Base-by-base conservation (phyloP, 2,329 filamentous ascomycete species). In the Xylaria polymorpha region DNA sequence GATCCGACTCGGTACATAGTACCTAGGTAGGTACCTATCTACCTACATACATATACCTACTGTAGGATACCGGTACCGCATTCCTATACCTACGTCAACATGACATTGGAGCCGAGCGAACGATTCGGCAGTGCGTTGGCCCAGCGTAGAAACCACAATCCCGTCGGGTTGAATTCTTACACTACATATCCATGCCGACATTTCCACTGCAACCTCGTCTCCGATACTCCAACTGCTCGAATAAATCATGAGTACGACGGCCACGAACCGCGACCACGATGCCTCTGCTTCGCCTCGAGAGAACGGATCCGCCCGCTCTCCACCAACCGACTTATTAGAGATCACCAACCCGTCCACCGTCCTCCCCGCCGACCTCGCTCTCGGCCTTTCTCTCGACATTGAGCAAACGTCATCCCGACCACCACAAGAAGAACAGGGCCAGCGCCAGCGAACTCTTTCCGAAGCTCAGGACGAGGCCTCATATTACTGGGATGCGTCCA, bases 401-500 rank as follows among this genome's bases (percentile, higher is more conserved):
- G 63, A 72, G 53, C 59, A 62, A 20, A 60, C 66, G 15, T 55
- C 61, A 51, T 61, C 61, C 48, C 46, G 32, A 18, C 64, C 57
- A 9, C 29, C 50, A 14, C 22, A 64, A 61, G 22, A 55, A 51
- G 51, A 65, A 56, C 44, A 15, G 25, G 44, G 10, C 5, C 61
- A 20, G 15, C 46, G 20, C 37, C 64, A 64, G 57, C 65, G 29
- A 57, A 39, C 66, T 2, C 37, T 66, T 20, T 59, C 37, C 18
- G 62, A 63, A 35, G 61, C 41, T 20, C 69, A 69, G 64, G 73
- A 75, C 50, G 64, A 67, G 61, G 81, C 80, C 50, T 85, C 86
- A 50, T 80, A 83, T 61, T 89, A 89, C 77, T 89, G 87, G 82
- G 85, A 89, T 81, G 82, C 84, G 53, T 79, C 83, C 68, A 85